These are phyloP conservation scores for Collybia sordida DNA, from an alignment of 768 basidiomycete genomes.

Conservation along the genomic window DNA sequence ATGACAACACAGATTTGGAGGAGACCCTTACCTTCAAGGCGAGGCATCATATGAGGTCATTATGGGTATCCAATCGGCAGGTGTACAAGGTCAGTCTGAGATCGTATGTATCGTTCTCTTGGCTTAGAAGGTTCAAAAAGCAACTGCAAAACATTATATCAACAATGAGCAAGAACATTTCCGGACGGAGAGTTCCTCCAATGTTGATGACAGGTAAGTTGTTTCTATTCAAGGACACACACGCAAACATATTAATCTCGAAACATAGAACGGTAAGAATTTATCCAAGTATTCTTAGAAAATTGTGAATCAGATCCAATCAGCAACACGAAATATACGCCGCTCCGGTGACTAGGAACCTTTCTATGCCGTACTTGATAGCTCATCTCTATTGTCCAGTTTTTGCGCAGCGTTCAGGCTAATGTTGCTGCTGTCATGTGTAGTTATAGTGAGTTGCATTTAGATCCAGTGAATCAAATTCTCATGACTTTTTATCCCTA, in stretches of 20 bases:
- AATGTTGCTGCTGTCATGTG: constrained; percentile 70
- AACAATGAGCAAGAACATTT: constrained; percentile 53
- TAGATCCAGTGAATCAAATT: too few relatives aligned
- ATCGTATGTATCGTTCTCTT: not conserved
- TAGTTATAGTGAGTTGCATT: constrained; percentile 44
- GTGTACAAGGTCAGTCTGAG: constrained; percentile 40
- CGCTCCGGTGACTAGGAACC: constrained; percentile 36
- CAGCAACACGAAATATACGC: constrained; percentile 59
- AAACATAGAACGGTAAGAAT: too few relatives aligned
- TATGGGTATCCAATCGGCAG: constrained; percentile 49
- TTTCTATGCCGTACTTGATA: not conserved
- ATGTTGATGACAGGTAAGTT: constrained; percentile 41
- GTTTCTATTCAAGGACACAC: not conserved
- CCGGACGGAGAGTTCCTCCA: constrained; percentile 37
- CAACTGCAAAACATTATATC: constrained; percentile 43
- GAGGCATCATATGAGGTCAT: constrained; percentile 56
- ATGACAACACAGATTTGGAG: constrained; percentile 35
- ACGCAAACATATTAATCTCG: too few relatives aligned
- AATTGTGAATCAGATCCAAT: not conserved
- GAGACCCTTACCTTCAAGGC: constrained; percentile 54
- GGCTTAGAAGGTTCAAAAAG: constrained; percentile 13
- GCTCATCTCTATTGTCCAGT: constrained; percentile 18
- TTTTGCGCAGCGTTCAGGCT: constrained; percentile 60
- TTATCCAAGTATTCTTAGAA: too few relatives aligned
- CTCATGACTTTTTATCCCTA: too few relatives aligned